Percentiles rank a stretch among this genome's conserved stretches.
Evolutionary conservation across 2,329 filamentous ascomycete species (phyloP).

Genomic region (Berkeleyomyces basicola): DNA sequence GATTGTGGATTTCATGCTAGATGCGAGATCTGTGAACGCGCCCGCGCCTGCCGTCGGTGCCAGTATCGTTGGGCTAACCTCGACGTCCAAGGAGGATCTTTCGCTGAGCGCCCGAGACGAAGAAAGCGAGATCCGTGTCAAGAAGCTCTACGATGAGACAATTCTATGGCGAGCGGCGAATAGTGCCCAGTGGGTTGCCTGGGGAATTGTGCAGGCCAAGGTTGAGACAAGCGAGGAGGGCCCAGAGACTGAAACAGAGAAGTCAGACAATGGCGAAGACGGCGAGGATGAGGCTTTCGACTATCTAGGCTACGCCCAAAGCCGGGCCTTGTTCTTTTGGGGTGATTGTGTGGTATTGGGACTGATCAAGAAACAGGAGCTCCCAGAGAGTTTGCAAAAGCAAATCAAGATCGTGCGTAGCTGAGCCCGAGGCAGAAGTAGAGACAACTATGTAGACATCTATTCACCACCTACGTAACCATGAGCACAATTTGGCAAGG

Average conservation of each 20-base stretch:
- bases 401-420: conserved; percentile 56
- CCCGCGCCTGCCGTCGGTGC: conserved; percentile 17
- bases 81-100: conserved; percentile 34
- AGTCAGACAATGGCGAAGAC: conserved; percentile 17
- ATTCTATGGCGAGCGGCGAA: conserved; percentile 76
- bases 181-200: conserved; percentile 81
- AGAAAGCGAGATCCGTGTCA: conserved; percentile 48
- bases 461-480: background rate
- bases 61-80: conserved; percentile 24
- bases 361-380: conserved; percentile 55
- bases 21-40: conserved; percentile 44
- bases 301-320: conserved; percentile 80
- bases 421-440: conserved; percentile 21
- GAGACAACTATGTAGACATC: background rate
- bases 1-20: conserved; percentile 63
- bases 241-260: conserved; percentile 13
- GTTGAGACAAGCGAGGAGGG: conserved; percentile 26
- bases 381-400: conserved; percentile 49
- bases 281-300: conserved; percentile 60
- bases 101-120: conserved; percentile 37
- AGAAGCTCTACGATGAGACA: conserved; percentile 59
- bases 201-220: conserved; percentile 93
- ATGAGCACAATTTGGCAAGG: background rate
- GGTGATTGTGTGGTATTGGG: conserved; percentile 71
- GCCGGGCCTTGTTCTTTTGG: conserved; percentile 87